Evolutionary conservation across 345 rosid genomes (phyloP), one percentile per base, ranked within the genome.

Genomic region (Cardamine chenopodiifolia): DNA sequence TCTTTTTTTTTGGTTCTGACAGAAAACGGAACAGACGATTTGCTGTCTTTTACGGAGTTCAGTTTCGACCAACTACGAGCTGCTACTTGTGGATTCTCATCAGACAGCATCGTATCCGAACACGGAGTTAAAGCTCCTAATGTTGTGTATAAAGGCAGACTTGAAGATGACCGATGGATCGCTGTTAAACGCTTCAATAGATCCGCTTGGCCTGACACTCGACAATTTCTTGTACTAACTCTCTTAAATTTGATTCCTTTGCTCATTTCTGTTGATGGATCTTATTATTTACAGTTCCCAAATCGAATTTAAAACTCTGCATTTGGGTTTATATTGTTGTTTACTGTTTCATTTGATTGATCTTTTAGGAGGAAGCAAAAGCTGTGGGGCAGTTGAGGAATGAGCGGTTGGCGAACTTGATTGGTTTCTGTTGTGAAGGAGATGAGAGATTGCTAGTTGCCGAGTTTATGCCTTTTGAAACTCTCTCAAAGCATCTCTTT

Each of bases 101-200:
- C 87, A 2, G 92, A 87, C 75, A 87, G 83, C 79, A 87, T 90
- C 57, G 97, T 90, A 15, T 90, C 97, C 23, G 97, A 90, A 75
- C 97, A 90, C 55, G 97, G 97, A 1, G 93, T 88, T 70, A 90
- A 88, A 67, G 93, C 97, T 75, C 97, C 97, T 20, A 90, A 90
- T 75, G 89, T 90, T 29, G 94, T 90, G 19, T 90, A 88, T 71
- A 84, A 78, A 85, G 97, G 90, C 77, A 87, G 75, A 73, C 85
- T 90, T 12, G 90, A 81, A 22, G 88, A 85, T 34, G 90, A 82
- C 65, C 83, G 85, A 6, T 87, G 80, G 81, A 78, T 90, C 65
- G 97, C 97, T 14, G 79, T 90, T 66, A 90, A 90, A 62, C 92
- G 97, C 14, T 90, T 90, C 73, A 83, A 84, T 62, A 83, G 90